Evolutionary conservation across 768 basidiomycete species (phyloP).

Genomic region (Tephrocybe sp.): DNA sequence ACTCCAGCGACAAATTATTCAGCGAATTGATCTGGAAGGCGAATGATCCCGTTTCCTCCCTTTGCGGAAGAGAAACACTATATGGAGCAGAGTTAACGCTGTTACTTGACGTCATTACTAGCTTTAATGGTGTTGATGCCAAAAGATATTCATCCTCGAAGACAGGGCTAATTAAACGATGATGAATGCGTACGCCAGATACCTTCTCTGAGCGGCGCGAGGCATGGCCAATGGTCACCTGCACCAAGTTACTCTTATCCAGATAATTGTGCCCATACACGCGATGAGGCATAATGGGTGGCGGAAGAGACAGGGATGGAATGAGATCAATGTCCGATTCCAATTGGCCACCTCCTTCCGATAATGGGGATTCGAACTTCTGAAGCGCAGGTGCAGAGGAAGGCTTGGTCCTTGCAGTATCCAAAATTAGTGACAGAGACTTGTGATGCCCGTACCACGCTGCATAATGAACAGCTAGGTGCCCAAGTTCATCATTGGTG

Average conservation of each 20-base stretch:
- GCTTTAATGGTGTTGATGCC: conserved; percentile 82
- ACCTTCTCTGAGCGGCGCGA: conserved; percentile 32
- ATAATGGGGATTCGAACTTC: conserved; percentile 36
- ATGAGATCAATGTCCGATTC: conserved; percentile 88
- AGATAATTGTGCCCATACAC: conserved; percentile 97
- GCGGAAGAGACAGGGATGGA: conserved; percentile 91
- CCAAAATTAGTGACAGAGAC: conserved; percentile 62
- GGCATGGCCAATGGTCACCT: conserved; percentile 78
- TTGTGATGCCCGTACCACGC: conserved; percentile 91
- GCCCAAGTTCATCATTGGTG: conserved; percentile 78
- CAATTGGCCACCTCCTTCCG: conserved; percentile 30
- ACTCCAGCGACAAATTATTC: conserved; percentile 75
- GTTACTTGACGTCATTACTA: conserved; percentile 90
- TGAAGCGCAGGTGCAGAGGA: conserved; percentile 19
- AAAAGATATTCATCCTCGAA: conserved; percentile 65
- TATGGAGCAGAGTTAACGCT: conserved; percentile 87
- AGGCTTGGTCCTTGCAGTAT: conserved; percentile 33
- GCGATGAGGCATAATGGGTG: conserved; percentile 96
- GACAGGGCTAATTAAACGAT: conserved; percentile 68
- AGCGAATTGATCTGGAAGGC: conserved; percentile 83
- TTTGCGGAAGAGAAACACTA: conserved; percentile 82
- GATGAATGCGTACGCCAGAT: conserved; percentile 63
- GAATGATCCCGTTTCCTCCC: conserved; percentile 68
- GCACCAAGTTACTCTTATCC: conserved; percentile 81
- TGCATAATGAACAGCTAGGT: conserved; percentile 88